These are phyloP conservation scores for Leishmania major DNA, from an alignment of 208 protist species.

Conservation along the genomic window DNA sequence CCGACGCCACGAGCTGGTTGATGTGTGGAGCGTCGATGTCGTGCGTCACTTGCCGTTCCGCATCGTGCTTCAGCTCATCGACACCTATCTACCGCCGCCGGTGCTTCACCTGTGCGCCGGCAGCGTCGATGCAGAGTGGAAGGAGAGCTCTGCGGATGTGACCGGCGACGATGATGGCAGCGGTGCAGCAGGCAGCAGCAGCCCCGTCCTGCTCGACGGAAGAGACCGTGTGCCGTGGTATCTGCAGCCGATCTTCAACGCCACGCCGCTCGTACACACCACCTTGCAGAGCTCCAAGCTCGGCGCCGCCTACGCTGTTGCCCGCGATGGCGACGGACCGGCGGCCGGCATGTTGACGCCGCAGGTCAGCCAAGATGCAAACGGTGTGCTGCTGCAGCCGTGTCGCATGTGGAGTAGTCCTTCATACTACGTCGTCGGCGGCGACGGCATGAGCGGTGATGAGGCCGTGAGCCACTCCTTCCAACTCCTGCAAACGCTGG, in stretches of 20 bases:
- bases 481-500: constrained; percentile 24
- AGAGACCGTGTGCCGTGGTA: constrained; percentile 31
- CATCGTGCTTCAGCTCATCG: constrained; percentile 52
- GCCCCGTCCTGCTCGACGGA: constrained; percentile 9
- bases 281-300: constrained; percentile 29
- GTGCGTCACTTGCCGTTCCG: constrained; percentile 36
- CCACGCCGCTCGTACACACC: constrained; percentile 13
- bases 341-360: constrained; percentile 15
- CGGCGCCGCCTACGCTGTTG: constrained; percentile 25
- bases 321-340: constrained; percentile 15
- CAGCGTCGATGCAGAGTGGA: constrained; percentile 4
- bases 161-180: constrained; percentile 1
- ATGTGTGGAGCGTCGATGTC: constrained; percentile 29
- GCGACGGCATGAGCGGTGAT: constrained; percentile 17
- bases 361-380: constrained; percentile 23
- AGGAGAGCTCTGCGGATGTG: background rate
- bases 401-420: constrained; percentile 35
- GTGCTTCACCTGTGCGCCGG: constrained; percentile 23
- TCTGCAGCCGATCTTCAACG: constrained; percentile 28
- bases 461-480: constrained; percentile 24
- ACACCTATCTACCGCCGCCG: constrained; percentile 57
- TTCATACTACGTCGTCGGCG: constrained; percentile 31
- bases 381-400: constrained; percentile 31
- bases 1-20: constrained; percentile 17
- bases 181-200: background rate